Evolutionary conservation across 1,139 yeast genomes (phyloP), one percentile per base, ranked within the genome.

Genomic region (Nakaseomyces kungkrabaensis): DNA sequence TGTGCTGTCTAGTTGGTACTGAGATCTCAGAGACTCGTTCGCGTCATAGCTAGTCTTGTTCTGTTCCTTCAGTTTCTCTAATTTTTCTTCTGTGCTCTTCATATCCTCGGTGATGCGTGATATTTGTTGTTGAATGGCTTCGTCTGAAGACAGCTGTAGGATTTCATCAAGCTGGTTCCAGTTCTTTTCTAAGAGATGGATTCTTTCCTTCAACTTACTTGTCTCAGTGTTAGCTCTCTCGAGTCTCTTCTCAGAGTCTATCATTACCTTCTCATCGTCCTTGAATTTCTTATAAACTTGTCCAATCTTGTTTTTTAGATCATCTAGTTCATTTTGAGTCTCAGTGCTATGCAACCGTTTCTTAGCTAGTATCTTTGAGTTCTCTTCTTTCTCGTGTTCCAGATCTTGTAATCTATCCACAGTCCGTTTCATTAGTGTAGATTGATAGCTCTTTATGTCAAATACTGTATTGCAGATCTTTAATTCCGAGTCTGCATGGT

Each of bases 1-100:
- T 0, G 79, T 68, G 0, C 87, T 81, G 32, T 68, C 67, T 5
- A 61, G 57, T 62, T 82, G 89, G 59, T 83, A 83, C 44, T 72
- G 60, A 1, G 56, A 55, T 52, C 88, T 68, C 7, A 74, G 59
- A 0, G 55, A 48, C 33, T 78, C 82, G 51, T 73, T 72, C 47
- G 68, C 72, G 3, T 56, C 56, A 5, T 59, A 58, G 27, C 71
- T 58, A 34, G 61, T 61, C 1, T 60, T 58, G 48, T 67, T 66
- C 50, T 61, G 74, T 2, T 52, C 54, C 11, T 58, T 57, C 25
- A 74, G 58, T 4, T 51, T 47, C 2, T 52, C 57, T 3, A 58
- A 53, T 11, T 54, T 55, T 0, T 43, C 42, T 6, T 6, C 11
- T n/a, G 44, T 29, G 22, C 4, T 3, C 27, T 26, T 27, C 5